phyloP scores from a whole-genome alignment of 2,329 filamentous ascomycete genomes.

The Purpureocillium takamizusanense region DNA sequence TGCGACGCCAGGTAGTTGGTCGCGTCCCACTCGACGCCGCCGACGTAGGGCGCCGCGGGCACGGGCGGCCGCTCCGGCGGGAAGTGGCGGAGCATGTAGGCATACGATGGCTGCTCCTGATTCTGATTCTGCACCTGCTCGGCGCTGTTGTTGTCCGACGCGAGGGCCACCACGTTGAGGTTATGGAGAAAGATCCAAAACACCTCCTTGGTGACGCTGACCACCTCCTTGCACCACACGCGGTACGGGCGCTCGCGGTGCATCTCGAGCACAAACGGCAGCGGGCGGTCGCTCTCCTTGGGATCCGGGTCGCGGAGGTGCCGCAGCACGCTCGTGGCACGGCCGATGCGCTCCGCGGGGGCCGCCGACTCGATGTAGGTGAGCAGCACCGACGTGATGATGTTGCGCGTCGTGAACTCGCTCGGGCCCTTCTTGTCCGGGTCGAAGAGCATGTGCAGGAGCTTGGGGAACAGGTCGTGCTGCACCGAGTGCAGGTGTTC shows the following conservation, averaged over 20 bases:
- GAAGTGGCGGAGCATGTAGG: constrained; percentile 65
- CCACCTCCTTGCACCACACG: constrained; percentile 87
- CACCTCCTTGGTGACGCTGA: constrained; percentile 91
- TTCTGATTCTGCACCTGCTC: too few relatives aligned
- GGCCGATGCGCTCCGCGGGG: constrained; percentile 50
- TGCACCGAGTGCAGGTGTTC: constrained; percentile 75
- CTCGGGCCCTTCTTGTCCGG: constrained; percentile 97
- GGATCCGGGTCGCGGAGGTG: constrained; percentile 76
- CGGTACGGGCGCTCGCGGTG: constrained; percentile 79
- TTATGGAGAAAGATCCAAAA: constrained; percentile 99
- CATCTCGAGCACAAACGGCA: constrained; percentile 87
- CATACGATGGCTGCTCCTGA: constrained; percentile 29
- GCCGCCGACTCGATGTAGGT: constrained; percentile 70
- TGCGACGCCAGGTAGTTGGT: constrained; percentile 94
- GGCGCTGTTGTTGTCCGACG: constrained; percentile 26
- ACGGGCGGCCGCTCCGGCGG: constrained; percentile 82
- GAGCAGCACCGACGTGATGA: constrained; percentile 83
- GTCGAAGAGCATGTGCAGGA: constrained; percentile 86
- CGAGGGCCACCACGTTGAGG: constrained; percentile 72
- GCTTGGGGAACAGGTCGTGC: constrained; percentile 70
- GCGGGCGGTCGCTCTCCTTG: constrained; percentile 64
- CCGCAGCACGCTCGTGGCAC: constrained; percentile 64
- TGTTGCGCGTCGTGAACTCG: constrained; percentile 87
- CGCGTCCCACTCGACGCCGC: constrained; percentile 96
- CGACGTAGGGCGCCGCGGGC: constrained; percentile 89